These are phyloP conservation scores for Pleurotus pulmonarius DNA, from an alignment of 768 basidiomycete species.

Conservation along the genomic window DNA sequence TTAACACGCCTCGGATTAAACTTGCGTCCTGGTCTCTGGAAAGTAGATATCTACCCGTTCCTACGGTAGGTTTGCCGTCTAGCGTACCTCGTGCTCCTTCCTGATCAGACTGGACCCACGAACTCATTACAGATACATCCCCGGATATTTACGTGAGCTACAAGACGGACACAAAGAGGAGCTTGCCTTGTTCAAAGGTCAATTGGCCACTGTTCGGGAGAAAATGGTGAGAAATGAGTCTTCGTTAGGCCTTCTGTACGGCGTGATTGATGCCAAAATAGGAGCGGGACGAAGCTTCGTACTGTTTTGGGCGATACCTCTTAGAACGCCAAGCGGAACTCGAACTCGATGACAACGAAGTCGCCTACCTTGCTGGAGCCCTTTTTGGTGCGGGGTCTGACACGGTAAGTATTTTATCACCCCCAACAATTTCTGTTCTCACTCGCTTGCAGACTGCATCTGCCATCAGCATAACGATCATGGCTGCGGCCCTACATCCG, in stretches of 20 bases:
- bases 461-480: constrained; percentile 50
- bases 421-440: not conserved
- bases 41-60: constrained; percentile 44
- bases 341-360: constrained; percentile 52
- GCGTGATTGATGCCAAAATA: constrained; percentile 10
- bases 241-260: not conserved
- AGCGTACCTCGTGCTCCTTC: not conserved
- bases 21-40: constrained; percentile 41
- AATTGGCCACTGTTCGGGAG: constrained; percentile 40
- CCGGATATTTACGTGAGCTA: constrained; percentile 59
- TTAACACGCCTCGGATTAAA: constrained; percentile 41
- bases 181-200: constrained; percentile 48
- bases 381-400: constrained; percentile 69
- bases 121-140: constrained; percentile 37
- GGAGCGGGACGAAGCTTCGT: constrained; percentile 30
- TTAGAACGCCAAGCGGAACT: constrained; percentile 52
- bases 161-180: constrained; percentile 55
- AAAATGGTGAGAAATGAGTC: constrained; percentile 34
- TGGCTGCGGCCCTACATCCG: constrained; percentile 56
- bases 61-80: constrained; percentile 22
- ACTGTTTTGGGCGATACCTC: constrained; percentile 56
- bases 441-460: constrained; percentile 38
- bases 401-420: constrained; percentile 31
- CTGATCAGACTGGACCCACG: not conserved
- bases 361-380: constrained; percentile 58